A percentile compares a stretch with the other conserved stretches of the same genome.
Conservation (phyloP, 805 yeast genomes). For the Geotrichum ghanense region DNA sequence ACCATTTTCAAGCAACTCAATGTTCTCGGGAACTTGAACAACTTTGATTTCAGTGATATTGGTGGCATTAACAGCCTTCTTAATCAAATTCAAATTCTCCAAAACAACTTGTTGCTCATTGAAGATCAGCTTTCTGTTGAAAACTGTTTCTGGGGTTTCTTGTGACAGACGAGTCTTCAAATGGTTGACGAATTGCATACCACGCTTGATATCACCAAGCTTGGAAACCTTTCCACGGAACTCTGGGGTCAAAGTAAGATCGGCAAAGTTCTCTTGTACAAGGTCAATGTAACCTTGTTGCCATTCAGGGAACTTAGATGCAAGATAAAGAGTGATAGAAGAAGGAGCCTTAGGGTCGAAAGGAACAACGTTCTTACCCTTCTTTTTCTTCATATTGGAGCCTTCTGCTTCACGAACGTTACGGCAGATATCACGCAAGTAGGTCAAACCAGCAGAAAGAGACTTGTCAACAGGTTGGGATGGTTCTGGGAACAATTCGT, state of each 20-base stretch:
- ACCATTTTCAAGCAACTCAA: constrained; percentile 50
- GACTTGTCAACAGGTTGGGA: constrained; percentile 51
- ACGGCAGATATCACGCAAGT: constrained; percentile 69
- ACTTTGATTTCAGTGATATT: constrained; percentile 47
- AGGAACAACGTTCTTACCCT: constrained; percentile 70
- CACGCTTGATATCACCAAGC: constrained; percentile 78
- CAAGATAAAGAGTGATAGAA: constrained; percentile 58
- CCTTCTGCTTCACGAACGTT: constrained; percentile 91
- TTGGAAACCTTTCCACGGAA: constrained; percentile 29
- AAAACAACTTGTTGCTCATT: constrained; percentile 59
- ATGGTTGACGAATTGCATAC: constrained; percentile 90
- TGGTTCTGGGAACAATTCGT: constrained; percentile 72
- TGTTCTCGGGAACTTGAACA: constrained; percentile 53
- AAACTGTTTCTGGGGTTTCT: constrained; percentile 56
- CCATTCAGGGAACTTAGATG: constrained; percentile 89
- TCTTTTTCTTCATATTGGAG: constrained; percentile 62
- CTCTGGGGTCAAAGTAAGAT: constrained; percentile 23
- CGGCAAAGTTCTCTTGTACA: constrained; percentile 36
- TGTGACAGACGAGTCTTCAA: constrained; percentile 65
- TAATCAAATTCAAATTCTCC: constrained; percentile 41
- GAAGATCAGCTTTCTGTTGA: constrained; percentile 80
- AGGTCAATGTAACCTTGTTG: constrained; percentile 67
- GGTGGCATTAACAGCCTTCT: constrained; percentile 52
- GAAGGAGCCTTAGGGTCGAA: constrained; percentile 68
- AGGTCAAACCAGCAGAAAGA: constrained; percentile 57